phyloP scores from a whole-genome alignment of 257 asterid genomes.

The Coffea canephora region DNA sequence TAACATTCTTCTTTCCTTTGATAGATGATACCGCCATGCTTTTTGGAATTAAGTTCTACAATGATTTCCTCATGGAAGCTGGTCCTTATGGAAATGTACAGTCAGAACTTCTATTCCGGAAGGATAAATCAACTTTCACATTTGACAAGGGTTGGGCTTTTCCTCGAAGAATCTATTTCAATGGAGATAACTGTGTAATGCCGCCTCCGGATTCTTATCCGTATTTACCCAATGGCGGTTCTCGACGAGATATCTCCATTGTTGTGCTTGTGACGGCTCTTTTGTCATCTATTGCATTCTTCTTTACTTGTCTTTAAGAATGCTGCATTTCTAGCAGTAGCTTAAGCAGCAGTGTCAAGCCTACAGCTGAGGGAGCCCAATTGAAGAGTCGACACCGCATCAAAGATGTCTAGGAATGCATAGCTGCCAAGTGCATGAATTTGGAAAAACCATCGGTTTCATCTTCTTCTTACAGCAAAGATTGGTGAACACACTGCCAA shows the following conservation, averaged over 20 bases:
- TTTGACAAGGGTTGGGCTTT: slow-evolving; percentile 88
- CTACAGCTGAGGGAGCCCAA: slow-evolving; percentile 3
- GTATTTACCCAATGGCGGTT: slow-evolving; percentile 60
- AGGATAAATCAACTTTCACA: slow-evolving; percentile 66
- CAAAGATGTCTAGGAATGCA: neutral
- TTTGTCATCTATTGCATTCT: slow-evolving; percentile 38
- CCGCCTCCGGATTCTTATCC: slow-evolving; percentile 88
- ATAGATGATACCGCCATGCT: slow-evolving; percentile 89
- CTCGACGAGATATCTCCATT: slow-evolving; percentile 35
- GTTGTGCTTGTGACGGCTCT: slow-evolving; percentile 39
- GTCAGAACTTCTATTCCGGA: slow-evolving; percentile 76
- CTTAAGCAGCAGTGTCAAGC: slow-evolving; percentile 10
- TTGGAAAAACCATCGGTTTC: neutral
- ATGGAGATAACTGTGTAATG: slow-evolving; percentile 89
- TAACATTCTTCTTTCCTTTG: slow-evolving; percentile 10
- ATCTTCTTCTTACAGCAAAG: neutral
- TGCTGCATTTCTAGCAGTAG: slow-evolving; percentile 2
- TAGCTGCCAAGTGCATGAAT: neutral
- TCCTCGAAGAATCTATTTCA: slow-evolving; percentile 78
- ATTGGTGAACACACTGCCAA: slow-evolving; percentile 5
- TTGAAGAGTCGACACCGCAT: neutral
- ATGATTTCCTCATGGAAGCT: slow-evolving; percentile 68
- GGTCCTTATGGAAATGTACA: slow-evolving; percentile 80
- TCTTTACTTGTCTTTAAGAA: slow-evolving; percentile 40
- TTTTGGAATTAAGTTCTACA: slow-evolving; percentile 74